These are phyloP conservation scores for Leccinum fuscescens DNA, from an alignment of 1,284 basidiomycete genomes.

Conservation along the genomic window DNA sequence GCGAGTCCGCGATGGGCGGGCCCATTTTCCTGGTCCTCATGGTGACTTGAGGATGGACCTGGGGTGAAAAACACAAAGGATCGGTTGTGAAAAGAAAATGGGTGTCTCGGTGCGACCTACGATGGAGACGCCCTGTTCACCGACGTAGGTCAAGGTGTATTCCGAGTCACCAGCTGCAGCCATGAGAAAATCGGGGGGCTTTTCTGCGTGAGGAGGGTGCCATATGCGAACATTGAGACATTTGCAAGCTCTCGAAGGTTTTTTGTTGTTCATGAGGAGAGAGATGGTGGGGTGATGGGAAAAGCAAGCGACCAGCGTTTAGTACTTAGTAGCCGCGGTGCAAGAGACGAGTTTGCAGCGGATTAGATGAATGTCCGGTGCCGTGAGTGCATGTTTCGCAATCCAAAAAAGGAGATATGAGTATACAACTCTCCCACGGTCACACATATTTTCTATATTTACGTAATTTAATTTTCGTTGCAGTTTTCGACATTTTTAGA, in stretches of 20 bases:
- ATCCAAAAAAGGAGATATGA: slow-evolving; percentile 26
- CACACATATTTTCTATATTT: slow-evolving; percentile 9
- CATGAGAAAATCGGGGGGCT: slow-evolving; percentile 35
- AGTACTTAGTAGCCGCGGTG: slow-evolving; percentile 12
- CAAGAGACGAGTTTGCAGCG: slow-evolving; percentile 19
- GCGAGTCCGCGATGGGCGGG: slow-evolving; percentile 42
- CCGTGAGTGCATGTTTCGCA: slow-evolving; percentile 31
- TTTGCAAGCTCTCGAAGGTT: slow-evolving; percentile 47
- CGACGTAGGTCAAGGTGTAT: slow-evolving; percentile 60
- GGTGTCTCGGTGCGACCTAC: slow-evolving; percentile 40
- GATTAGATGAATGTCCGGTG: slow-evolving; percentile 38
- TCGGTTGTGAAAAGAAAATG: slow-evolving; percentile 1
- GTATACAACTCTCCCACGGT: slow-evolving; percentile 23
- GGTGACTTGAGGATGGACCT: slow-evolving; percentile 72
- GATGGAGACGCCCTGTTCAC: slow-evolving; percentile 63
- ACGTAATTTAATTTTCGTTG: background rate
- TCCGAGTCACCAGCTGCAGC: slow-evolving; percentile 38
- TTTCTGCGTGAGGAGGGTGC: slow-evolving; percentile 26
- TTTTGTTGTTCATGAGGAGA: slow-evolving; percentile 9
- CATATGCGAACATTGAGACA: slow-evolving; percentile 70
- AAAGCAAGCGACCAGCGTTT: slow-evolving; percentile 26
- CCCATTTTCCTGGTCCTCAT: slow-evolving; percentile 59
- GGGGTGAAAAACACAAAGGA: slow-evolving; percentile 17
- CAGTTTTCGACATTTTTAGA: slow-evolving; percentile 10
- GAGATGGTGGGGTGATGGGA: slow-evolving; percentile 22